Conservation (phyloP, 2,329 filamentous ascomycete species). For the Dactylonectria macrodidyma region DNA sequence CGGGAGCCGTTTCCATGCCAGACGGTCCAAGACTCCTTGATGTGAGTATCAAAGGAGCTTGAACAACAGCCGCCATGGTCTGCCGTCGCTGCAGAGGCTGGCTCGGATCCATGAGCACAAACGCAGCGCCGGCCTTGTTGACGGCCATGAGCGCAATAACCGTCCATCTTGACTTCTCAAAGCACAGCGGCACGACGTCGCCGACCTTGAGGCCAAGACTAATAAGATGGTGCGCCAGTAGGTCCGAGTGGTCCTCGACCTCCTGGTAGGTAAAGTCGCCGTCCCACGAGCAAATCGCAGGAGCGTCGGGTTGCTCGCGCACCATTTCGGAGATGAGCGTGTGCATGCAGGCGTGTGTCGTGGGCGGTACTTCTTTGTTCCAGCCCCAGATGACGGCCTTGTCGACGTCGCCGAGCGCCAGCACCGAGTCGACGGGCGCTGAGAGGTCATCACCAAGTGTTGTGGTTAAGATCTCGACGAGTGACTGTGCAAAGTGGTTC, state of each 20-base stretch:
- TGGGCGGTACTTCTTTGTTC: conserved; percentile 42
- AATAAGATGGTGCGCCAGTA: conserved; percentile 39
- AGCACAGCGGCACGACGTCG: conserved; percentile 49
- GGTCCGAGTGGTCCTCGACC: conserved; percentile 44
- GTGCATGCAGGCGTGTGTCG: conserved; percentile 42
- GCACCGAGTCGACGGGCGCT: conserved; percentile 32
- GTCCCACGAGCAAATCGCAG: conserved; percentile 52
- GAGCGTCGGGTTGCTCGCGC: conserved; percentile 39
- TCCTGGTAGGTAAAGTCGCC: conserved; percentile 49
- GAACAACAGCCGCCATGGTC: conserved; percentile 41
- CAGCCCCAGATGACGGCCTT: conserved; percentile 44
- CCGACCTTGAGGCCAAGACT: conserved; percentile 44
- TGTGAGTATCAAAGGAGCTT: conserved; percentile 39
- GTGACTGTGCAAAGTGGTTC: conserved; percentile 41
- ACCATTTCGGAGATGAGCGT: conserved; percentile 45
- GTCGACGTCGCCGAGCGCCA: conserved; percentile 41
- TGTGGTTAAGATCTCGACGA: conserved; percentile 45
- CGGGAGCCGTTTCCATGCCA: conserved; percentile 38
- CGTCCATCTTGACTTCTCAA: conserved; percentile 52
- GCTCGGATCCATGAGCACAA: conserved; percentile 50
- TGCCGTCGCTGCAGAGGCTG: conserved; percentile 44
- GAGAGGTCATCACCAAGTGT: conserved; percentile 32
- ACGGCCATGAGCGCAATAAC: conserved; percentile 50
- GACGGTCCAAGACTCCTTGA: conserved; percentile 37
- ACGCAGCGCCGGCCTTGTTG: conserved; percentile 53